These are phyloP conservation scores for Pelargonium australe DNA, from an alignment of 441 rosid species.

Conservation along the genomic window DNA sequence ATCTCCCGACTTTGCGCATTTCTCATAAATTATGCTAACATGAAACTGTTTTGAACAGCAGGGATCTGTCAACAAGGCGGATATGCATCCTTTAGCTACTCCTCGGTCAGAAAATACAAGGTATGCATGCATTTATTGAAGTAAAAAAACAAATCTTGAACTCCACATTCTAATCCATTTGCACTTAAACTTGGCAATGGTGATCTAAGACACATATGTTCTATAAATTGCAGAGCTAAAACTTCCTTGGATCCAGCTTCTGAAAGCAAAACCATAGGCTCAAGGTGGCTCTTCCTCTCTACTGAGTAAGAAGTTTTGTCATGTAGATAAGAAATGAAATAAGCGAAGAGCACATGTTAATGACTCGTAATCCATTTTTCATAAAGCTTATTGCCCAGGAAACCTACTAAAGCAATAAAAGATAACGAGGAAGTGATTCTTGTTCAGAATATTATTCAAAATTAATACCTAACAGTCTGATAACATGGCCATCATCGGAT, in stretches of 20 bases:
- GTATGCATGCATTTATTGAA: conserved; percentile 25
- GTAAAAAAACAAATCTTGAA: neutral
- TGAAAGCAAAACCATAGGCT: conserved; percentile 47
- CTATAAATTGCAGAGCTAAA: conserved; percentile 36
- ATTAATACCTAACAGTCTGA: too few species aligned
- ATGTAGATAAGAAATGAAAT: too few species aligned
- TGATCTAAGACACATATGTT: neutral
- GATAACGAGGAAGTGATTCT: too few species aligned
- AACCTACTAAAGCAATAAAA: too few species aligned
- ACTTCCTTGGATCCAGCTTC: conserved; percentile 38
- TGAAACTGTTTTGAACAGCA: conserved; percentile 22
- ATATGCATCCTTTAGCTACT: conserved; percentile 38
- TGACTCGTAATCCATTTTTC: too few species aligned
- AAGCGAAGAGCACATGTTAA: too few species aligned
- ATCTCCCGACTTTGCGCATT: conserved; percentile 3
- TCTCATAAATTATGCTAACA: conserved; percentile 6
- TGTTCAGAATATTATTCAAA: too few species aligned
- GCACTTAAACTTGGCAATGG: neutral
- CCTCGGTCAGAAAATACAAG: conserved; percentile 55
- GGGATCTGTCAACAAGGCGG: conserved; percentile 32
- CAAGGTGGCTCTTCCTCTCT: conserved; percentile 62
- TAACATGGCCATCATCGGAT: too few species aligned
- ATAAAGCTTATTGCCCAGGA: too few species aligned
- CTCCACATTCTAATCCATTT: neutral
- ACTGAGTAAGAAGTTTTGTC: conserved; percentile 34